Percentiles rank a stretch among this genome's conserved stretches.
phyloP scores from a whole-genome alignment of 306 rosid genomes.

The Gynostemma pentaphyllum region DNA sequence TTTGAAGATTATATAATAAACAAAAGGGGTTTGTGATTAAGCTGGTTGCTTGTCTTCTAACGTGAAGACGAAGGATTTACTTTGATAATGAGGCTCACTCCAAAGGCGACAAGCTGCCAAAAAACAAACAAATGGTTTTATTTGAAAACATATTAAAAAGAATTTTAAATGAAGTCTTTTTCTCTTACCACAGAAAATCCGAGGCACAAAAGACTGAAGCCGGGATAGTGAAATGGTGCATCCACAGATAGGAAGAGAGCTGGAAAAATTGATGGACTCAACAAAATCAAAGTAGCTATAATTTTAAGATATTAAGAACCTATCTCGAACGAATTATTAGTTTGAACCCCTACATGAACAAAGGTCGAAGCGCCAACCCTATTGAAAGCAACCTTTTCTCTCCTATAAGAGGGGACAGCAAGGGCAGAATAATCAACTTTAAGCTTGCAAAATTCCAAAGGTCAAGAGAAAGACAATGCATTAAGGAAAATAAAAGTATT shows the following conservation, averaged over 20 bases:
- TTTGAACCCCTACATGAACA: constrained; percentile 37
- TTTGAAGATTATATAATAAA: too few relatives aligned
- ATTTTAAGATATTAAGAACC: too few relatives aligned
- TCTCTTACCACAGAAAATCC: constrained; percentile 36
- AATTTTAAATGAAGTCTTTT: not conserved
- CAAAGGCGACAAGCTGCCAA: constrained; percentile 61
- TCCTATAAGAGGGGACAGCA: constrained; percentile 41
- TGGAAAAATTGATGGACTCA: constrained; percentile 20
- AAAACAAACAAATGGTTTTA: not conserved
- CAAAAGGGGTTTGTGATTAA: not conserved
- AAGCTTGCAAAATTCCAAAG: not conserved
- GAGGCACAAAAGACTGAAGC: constrained; percentile 66
- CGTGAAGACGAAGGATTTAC: constrained; percentile 22
- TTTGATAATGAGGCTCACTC: constrained; percentile 45
- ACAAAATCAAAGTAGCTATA: not conserved
- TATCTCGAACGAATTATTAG: too few relatives aligned
- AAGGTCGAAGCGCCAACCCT: constrained; percentile 44
- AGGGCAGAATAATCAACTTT: constrained; percentile 58
- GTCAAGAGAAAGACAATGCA: not conserved
- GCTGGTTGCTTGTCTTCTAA: not conserved
- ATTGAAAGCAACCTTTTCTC: constrained; percentile 59
- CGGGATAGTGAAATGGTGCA: constrained; percentile 79
- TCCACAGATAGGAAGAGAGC: constrained; percentile 67
- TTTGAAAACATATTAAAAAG: too few relatives aligned
- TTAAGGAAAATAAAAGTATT: too few relatives aligned